Evolutionary conservation across 805 yeast genomes (phyloP).

Genomic region (Metschnikowia kofuensis): DNA sequence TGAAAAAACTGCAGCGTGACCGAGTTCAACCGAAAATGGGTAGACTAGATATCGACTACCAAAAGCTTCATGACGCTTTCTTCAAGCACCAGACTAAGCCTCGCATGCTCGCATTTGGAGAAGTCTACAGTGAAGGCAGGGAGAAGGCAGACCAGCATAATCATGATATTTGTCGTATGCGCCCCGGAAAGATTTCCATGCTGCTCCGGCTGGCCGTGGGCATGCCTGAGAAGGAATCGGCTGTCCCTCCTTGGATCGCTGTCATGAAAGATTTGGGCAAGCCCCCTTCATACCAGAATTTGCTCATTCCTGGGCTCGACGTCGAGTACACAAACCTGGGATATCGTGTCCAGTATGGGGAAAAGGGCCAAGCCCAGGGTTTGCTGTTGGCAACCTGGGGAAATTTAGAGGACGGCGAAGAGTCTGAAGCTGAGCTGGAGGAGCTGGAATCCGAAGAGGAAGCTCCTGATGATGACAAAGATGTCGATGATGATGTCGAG

Average conservation of each 20-base stretch:
- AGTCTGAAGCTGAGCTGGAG: slow-evolving; percentile 25
- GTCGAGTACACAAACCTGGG: slow-evolving; percentile 35
- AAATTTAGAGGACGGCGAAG: slow-evolving; percentile 27
- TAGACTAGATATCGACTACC: slow-evolving; percentile 79
- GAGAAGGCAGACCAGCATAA: slow-evolving; percentile 46
- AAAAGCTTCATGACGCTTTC: slow-evolving; percentile 78
- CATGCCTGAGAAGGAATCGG: slow-evolving; percentile 44
- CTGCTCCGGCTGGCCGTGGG: slow-evolving; percentile 69
- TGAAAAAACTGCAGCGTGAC: slow-evolving; percentile 75
- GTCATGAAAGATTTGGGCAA: slow-evolving; percentile 69
- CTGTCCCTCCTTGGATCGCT: slow-evolving; percentile 70
- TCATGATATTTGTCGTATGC: slow-evolving; percentile 33
- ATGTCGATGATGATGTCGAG: not conserved
- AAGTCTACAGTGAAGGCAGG: slow-evolving; percentile 74
- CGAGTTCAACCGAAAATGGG: slow-evolving; percentile 90
- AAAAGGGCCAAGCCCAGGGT: slow-evolving; percentile 4
- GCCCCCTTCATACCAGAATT: slow-evolving; percentile 76
- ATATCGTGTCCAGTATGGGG: slow-evolving; percentile 19
- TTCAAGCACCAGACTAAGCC: slow-evolving; percentile 81
- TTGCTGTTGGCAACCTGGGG: slow-evolving; percentile 32
- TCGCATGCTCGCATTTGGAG: slow-evolving; percentile 64
- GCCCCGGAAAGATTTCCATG: slow-evolving; percentile 69
- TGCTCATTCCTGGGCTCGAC: slow-evolving; percentile 53
- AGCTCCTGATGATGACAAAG: not conserved
- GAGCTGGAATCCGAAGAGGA: slow-evolving; percentile 11